Base-by-base conservation (phyloP, 768 basidiomycete species). In the Xerocomellus amylosporus region DNA sequence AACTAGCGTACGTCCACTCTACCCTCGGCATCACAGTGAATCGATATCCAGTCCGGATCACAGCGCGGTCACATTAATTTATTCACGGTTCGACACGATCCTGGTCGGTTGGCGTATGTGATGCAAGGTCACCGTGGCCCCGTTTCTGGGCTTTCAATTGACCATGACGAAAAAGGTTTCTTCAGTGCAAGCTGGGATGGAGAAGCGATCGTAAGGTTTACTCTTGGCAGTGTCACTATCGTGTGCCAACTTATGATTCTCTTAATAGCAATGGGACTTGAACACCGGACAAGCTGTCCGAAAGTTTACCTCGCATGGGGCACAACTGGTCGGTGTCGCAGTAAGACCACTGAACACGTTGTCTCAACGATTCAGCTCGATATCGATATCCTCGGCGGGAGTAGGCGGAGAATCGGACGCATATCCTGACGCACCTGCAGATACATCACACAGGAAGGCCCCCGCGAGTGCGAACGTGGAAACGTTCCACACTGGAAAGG, bases 161-260 rank as follows among this genome's bases (percentile, higher is more conserved):
- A 85, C 56, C 82, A 88, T 58, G 85, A 90, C 54, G 92, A 98
- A 70, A 88, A 88, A 60, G 83, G 86, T 0, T 83, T 94, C 59
- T 86, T 93, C 62, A 95, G 92, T 66, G 94, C 91, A 6, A 87
- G 93, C 19, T 98, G 96, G 95, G 97, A 98, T 66, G 90, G 93
- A 12, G 84, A 89, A 60, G 87, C 91, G 14, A 77, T 85, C 42
- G 94, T 93, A 69, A 70, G 90, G 78, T 46, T 52, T 30, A 22
- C 37, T 19, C 49, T 43, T 5, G 36, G 50, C 51, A 41, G 37
- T 33, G 14, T 51, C 43, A 5, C 20, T 9, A 24, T 53, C 31
- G 5, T 3, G 43, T 53, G 41, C 37, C 49, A 56, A 50, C 61
- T 55, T 36, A 53, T 38, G 31, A 53, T 31, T 12, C 42, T 49